A percentile compares a stretch with the other conserved stretches of the same genome.
Conservation (phyloP, 2,329 filamentous ascomycete species). For the Aspergillus sp. region DNA sequence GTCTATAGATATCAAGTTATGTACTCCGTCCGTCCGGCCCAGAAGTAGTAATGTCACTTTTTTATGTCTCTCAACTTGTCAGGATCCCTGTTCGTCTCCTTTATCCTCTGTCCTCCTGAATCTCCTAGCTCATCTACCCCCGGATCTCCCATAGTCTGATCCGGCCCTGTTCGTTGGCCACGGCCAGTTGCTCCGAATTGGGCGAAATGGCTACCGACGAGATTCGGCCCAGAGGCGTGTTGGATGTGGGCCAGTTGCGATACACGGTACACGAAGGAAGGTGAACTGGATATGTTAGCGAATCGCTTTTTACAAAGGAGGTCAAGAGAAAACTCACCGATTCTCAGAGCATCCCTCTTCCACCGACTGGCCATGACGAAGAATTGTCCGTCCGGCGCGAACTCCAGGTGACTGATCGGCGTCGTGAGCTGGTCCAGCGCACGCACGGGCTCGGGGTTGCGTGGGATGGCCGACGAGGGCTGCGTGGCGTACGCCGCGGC, state of each 20-base stretch:
- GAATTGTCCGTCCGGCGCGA: slow-evolving; percentile 87
- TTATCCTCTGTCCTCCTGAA: not conserved
- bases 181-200: slow-evolving; percentile 69
- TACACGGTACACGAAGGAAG: slow-evolving; percentile 91
- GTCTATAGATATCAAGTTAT: no score
- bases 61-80: not conserved
- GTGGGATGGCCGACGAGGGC: slow-evolving; percentile 54
- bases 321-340: slow-evolving; percentile 46
- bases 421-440: slow-evolving; percentile 85
- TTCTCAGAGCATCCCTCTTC: slow-evolving; percentile 82
- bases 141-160: slow-evolving; percentile 89
- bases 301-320: not conserved
- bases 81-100: not conserved
- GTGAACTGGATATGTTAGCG: slow-evolving; percentile 58
- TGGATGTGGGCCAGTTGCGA: slow-evolving; percentile 91
- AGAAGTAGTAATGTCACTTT: not conserved
- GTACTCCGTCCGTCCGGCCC: no score
- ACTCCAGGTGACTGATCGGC: slow-evolving; percentile 73
- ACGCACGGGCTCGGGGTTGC: slow-evolving; percentile 69
- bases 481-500: slow-evolving; percentile 39
- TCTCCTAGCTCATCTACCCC: slow-evolving; percentile 44
- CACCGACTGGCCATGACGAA: slow-evolving; percentile 80
- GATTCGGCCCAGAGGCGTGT: slow-evolving; percentile 83
- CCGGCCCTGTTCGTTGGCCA: slow-evolving; percentile 86
- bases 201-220: slow-evolving; percentile 69